A percentile compares a stretch with the other conserved stretches of the same genome.
Conservation (phyloP, 345 rosid species). For the Hevea brasiliensis region DNA sequence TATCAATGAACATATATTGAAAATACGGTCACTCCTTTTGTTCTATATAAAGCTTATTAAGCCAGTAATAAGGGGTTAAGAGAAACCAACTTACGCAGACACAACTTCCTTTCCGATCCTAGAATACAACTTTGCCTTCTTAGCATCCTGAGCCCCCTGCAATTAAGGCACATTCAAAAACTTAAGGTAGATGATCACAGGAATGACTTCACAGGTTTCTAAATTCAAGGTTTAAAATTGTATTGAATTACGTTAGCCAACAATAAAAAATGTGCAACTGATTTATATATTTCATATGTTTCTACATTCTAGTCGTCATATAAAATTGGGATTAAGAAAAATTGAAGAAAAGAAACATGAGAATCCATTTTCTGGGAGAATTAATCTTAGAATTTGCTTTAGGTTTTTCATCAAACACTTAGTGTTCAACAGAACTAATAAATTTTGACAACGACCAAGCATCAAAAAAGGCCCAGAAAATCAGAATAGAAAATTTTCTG, state of each 20-base stretch:
- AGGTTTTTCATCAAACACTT: conserved; percentile 43
- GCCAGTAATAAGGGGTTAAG: not conserved
- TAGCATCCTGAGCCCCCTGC: conserved; percentile 86
- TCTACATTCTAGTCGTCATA: not conserved
- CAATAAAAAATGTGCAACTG: not conserved
- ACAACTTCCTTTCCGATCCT: conserved; percentile 88
- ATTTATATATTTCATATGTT: not conserved
- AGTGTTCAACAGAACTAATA: not conserved
- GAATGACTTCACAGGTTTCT: no score
- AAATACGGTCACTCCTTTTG: not conserved
- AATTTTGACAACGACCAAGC: not conserved
- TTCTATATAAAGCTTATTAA: not conserved
- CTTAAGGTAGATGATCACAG: conserved; percentile 8
- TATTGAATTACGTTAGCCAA: no score
- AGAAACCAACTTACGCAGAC: conserved; percentile 70
- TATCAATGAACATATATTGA: not conserved
- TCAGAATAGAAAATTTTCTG: not conserved
- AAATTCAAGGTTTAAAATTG: not conserved
- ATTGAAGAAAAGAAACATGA: not conserved
- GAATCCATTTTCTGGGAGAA: not conserved
- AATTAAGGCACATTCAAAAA: conserved; percentile 25
- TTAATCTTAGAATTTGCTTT: not conserved
- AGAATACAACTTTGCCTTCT: conserved; percentile 73
- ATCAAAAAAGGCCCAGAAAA: not conserved
- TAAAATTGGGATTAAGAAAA: not conserved